Evolutionary conservation across 257 asterid species (phyloP).

Genomic region (Capsicum baccatum): DNA sequence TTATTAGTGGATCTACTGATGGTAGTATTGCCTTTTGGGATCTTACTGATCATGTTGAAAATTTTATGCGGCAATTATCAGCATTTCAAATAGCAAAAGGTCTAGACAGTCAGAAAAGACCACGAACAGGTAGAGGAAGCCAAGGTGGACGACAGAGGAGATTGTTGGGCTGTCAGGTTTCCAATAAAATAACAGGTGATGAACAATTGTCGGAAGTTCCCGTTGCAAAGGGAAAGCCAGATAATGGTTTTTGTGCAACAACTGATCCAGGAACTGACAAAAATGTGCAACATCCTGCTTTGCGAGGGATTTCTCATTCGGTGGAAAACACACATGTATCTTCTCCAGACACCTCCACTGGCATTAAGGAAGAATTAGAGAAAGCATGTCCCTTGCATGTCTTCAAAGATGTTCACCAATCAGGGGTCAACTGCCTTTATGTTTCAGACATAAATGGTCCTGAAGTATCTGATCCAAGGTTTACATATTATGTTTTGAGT

Average conservation of each 20-base stretch:
- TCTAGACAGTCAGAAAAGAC: slow-evolving; percentile 77
- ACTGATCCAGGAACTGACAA: slow-evolving; percentile 34
- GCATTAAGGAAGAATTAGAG: slow-evolving; percentile 27
- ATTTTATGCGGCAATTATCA: slow-evolving; percentile 65
- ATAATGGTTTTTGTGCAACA: slow-evolving; percentile 36
- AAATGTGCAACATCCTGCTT: slow-evolving; percentile 43
- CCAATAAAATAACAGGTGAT: slow-evolving; percentile 47
- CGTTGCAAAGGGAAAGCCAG: slow-evolving; percentile 36
- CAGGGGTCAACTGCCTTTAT: slow-evolving; percentile 89
- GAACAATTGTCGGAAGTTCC: slow-evolving; percentile 31
- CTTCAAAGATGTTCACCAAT: slow-evolving; percentile 71
- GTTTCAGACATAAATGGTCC: slow-evolving; percentile 55
- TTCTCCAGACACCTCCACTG: slow-evolving; percentile 25
- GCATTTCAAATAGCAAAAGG: slow-evolving; percentile 57
- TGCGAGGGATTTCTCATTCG: slow-evolving; percentile 35
- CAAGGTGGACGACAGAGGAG: slow-evolving; percentile 96
- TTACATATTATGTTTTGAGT: slow-evolving; percentile 63
- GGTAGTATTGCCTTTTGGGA: slow-evolving; percentile 94
- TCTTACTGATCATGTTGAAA: slow-evolving; percentile 72
- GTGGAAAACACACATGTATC: slow-evolving; percentile 33
- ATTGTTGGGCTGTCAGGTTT: slow-evolving; percentile 47
- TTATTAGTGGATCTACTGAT: slow-evolving; percentile 87
- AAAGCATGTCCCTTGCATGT: slow-evolving; percentile 59
- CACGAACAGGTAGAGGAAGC: slow-evolving; percentile 98
- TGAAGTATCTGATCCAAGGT: slow-evolving; percentile 43